Evolutionary conservation across 2,329 filamentous ascomycete genomes (phyloP).

Genomic region (Monilinia aucupariae): DNA sequence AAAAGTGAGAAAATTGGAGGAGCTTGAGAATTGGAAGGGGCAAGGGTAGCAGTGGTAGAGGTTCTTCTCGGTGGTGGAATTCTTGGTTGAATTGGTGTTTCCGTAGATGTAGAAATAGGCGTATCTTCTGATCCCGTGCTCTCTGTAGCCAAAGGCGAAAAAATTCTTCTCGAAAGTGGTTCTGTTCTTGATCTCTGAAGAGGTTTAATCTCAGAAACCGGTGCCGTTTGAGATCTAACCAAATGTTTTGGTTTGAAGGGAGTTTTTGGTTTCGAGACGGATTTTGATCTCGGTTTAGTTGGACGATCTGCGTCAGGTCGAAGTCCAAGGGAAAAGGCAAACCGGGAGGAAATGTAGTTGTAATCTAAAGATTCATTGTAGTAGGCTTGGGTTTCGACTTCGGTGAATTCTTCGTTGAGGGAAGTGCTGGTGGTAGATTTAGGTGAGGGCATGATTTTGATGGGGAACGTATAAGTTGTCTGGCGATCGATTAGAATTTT

Average conservation of each 20-base stretch:
- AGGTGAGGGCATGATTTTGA: constrained; percentile 14
- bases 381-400: constrained; percentile 11
- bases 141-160: constrained; percentile 1
- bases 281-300: constrained; percentile 7
- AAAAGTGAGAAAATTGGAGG: background rate
- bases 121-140: background rate
- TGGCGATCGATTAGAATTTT: background rate
- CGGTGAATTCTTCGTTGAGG: constrained; percentile 2
- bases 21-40: background rate
- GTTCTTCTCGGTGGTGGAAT: constrained; percentile 3
- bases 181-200: constrained; percentile 7
- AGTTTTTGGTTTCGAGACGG: constrained; percentile 4
- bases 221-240: constrained; percentile 7
- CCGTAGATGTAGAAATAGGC: background rate
- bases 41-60: constrained; percentile 8
- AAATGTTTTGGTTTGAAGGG: constrained; percentile 5
- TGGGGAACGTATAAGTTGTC: constrained; percentile 15
- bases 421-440: constrained; percentile 2
- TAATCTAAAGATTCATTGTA: constrained; percentile 15
- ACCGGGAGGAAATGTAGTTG: constrained; percentile 13
- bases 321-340: constrained; percentile 8
- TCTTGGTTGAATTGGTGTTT: background rate
- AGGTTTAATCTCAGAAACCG: background rate
- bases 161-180: background rate
- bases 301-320: constrained; percentile 4